A percentile compares a stretch with the other conserved stretches of the same genome.
These are phyloP conservation scores for Dryas alaskensis DNA, from an alignment of 306 rosid genomes.

Conservation along the genomic window DNA sequence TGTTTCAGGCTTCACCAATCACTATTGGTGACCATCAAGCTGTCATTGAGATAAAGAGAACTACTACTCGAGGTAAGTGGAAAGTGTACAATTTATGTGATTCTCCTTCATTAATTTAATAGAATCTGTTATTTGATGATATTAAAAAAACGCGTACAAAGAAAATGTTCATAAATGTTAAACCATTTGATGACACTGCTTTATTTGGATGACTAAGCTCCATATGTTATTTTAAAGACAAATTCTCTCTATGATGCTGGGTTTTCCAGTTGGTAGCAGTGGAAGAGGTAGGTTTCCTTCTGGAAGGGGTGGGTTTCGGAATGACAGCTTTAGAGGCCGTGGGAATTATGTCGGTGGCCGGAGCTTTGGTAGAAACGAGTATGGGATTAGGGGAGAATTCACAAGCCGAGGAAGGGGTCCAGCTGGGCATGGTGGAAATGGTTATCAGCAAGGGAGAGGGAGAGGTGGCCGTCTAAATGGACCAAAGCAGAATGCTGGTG, in stretches of 20 bases:
- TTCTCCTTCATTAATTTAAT: slow-evolving; percentile 5
- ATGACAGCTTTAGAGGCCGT: slow-evolving; percentile 54
- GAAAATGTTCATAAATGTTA: neutral
- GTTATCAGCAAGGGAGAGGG: slow-evolving; percentile 22
- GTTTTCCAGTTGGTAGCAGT: slow-evolving; percentile 46
- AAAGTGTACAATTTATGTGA: neutral
- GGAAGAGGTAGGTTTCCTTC: slow-evolving; percentile 48
- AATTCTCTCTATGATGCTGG: neutral
- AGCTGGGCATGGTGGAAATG: slow-evolving; percentile 14
- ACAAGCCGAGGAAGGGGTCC: slow-evolving; percentile 46
- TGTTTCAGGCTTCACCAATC: slow-evolving; percentile 67
- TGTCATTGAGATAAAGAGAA: slow-evolving; percentile 62
- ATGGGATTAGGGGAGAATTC: slow-evolving; percentile 49
- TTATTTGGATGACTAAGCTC: slow-evolving; percentile 6
- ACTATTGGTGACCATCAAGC: slow-evolving; percentile 47
- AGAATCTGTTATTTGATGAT: neutral
- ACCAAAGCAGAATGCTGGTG: slow-evolving; percentile 31
- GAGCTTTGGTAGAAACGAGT: slow-evolving; percentile 52
- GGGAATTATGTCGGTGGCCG: slow-evolving; percentile 50
- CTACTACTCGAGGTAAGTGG: slow-evolving; percentile 59
- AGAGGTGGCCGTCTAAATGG: slow-evolving; percentile 51
- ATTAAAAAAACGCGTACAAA: neutral
- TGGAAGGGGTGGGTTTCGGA: slow-evolving; percentile 47
- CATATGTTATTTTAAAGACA: slow-evolving; percentile 18
- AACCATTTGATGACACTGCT: neutral